Conservation (phyloP, 1,139 yeast species). For the Suhomyces kunorum region DNA sequence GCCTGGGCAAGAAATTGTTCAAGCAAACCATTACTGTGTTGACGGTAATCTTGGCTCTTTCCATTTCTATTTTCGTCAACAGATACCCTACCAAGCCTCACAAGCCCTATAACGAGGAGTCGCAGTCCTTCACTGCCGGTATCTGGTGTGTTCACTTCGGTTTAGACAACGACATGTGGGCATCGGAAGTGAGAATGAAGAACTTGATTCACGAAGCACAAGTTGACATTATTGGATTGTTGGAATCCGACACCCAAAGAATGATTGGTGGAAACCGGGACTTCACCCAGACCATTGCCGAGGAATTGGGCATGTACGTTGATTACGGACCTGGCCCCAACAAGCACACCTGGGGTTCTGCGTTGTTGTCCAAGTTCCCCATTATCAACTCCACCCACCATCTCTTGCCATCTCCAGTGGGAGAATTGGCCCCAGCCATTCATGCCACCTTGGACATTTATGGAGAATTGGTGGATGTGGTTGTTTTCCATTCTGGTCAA, state of each 20-base stretch:
- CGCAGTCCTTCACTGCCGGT: conserved; percentile 84
- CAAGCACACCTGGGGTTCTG: conserved; percentile 98
- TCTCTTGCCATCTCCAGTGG: conserved; percentile 90
- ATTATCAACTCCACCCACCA: conserved; percentile 88
- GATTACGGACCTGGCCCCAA: conserved; percentile 98
- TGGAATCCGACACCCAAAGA: conserved; percentile 93
- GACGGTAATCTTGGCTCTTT: conserved; percentile 34
- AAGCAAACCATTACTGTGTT: conserved; percentile 28
- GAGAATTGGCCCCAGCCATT: conserved; percentile 97
- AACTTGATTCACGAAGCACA: conserved; percentile 82
- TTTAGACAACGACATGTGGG: conserved; percentile 97
- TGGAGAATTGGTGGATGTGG: conserved; percentile 83
- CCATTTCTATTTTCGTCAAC: conserved; percentile 48
- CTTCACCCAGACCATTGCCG: conserved; percentile 86
- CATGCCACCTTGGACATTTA: conserved; percentile 93
- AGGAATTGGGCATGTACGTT: conserved; percentile 89
- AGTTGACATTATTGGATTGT: conserved; percentile 83
- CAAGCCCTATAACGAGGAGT: conserved; percentile 74
- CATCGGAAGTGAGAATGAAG: conserved; percentile 87
- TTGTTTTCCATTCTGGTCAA: conserved; percentile 97
- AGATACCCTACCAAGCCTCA: conserved; percentile 61
- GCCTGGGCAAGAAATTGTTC: conserved; percentile 22
- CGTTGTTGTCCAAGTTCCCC: conserved; percentile 89
- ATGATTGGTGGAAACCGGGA: conserved; percentile 95
- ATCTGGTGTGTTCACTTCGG: conserved; percentile 99